Evolutionary conservation across 2,329 filamentous ascomycete genomes (phyloP).

Genomic region (Colletotrichum coccodes): DNA sequence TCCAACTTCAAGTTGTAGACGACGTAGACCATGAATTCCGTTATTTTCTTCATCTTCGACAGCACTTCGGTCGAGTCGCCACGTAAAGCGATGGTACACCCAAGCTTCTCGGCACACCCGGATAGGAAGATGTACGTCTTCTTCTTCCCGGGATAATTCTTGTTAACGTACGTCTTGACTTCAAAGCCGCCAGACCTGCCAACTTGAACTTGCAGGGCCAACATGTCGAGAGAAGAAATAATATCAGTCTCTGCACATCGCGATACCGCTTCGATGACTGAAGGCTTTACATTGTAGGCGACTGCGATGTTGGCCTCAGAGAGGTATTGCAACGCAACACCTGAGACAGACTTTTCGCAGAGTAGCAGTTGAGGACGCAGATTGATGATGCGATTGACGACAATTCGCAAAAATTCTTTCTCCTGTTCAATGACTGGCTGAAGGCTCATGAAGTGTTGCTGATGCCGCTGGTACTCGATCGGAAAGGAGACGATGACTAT

Average conservation of each 20-base stretch:
- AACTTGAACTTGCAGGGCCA: constrained; percentile 80
- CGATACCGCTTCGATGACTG: constrained; percentile 93
- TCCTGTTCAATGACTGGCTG: constrained; percentile 98
- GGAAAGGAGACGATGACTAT: constrained; percentile 95
- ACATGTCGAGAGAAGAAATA: constrained; percentile 94
- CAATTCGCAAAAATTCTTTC: constrained; percentile 89
- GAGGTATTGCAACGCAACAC: constrained; percentile 87
- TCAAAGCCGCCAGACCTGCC: constrained; percentile 90
- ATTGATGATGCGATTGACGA: constrained; percentile 91
- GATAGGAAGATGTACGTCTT: constrained; percentile 98
- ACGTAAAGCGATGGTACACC: constrained; percentile 92
- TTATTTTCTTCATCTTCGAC: constrained; percentile 87
- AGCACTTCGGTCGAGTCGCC: constrained; percentile 80
- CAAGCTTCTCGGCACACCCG: constrained; percentile 87
- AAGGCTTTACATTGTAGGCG: constrained; percentile 95
- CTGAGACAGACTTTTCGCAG: constrained; percentile 93
- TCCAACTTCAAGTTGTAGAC: constrained; percentile 98
- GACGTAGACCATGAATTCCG: constrained; percentile 99
- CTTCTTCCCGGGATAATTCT: constrained; percentile 76
- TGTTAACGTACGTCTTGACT: constrained; percentile 93
- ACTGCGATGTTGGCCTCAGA: constrained; percentile 92
- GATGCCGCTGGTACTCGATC: constrained; percentile 92
- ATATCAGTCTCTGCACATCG: constrained; percentile 92
- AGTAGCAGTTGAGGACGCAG: constrained; percentile 86
- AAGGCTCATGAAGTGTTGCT: constrained; percentile 95